Evolutionary conservation across 78 protist species (phyloP).

Genomic region (Monosiga brevicollis): DNA sequence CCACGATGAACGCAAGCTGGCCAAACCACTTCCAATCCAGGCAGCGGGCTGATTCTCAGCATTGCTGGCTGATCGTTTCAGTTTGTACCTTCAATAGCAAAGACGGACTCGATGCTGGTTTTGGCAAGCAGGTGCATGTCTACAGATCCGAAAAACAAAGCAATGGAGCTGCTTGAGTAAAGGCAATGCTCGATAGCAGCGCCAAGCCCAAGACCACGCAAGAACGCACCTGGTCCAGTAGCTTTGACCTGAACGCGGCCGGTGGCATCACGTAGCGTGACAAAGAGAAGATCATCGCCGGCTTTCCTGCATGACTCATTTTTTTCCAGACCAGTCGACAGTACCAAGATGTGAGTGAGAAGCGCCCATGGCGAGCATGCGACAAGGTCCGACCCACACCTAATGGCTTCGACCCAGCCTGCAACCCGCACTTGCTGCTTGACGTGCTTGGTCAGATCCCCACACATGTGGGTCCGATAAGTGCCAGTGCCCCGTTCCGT

Average conservation of each 20-base stretch:
- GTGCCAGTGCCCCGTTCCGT: too few species aligned
- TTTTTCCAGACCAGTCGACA: neutral
- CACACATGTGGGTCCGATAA: neutral
- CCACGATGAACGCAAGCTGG: too few species aligned
- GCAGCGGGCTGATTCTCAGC: too few species aligned
- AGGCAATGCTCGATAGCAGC: too few species aligned
- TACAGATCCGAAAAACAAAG: neutral
- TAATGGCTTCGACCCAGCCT: neutral
- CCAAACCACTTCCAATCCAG: too few species aligned
- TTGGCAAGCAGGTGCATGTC: neutral
- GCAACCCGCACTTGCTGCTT: neutral
- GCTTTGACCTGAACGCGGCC: neutral
- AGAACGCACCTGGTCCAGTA: too few species aligned
- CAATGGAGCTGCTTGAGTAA: too few species aligned
- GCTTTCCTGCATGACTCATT: too few species aligned
- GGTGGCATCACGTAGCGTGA: neutral
- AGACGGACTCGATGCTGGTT: neutral
- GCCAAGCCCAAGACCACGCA: too few species aligned
- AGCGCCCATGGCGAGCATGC: constrained; percentile 2
- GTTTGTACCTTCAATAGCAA: neutral
- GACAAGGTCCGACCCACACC: too few species aligned
- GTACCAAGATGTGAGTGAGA: neutral
- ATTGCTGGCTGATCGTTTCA: too few species aligned
- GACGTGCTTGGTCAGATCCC: neutral
- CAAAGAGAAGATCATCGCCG: neutral